These are phyloP conservation scores for Nigrospora osmanthi DNA, from an alignment of 2,329 filamentous ascomycete species.

Conservation along the genomic window DNA sequence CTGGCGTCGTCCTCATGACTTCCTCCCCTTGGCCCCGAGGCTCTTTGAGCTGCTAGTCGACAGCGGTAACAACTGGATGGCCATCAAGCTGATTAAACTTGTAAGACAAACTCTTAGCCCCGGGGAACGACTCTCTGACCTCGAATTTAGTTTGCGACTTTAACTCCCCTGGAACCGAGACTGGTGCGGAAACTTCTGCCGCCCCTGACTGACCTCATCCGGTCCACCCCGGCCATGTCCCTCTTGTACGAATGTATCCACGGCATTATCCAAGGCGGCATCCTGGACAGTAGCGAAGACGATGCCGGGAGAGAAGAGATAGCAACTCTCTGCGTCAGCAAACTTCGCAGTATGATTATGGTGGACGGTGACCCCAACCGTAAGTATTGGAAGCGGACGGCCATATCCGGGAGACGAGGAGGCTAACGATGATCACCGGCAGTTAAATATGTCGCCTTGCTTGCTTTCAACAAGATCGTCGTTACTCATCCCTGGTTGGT, in stretches of 20 bases:
- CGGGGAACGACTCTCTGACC: slow-evolving; percentile 12
- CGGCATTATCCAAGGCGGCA: slow-evolving; percentile 94
- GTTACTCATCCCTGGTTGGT: slow-evolving; percentile 81
- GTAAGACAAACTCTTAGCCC: slow-evolving; percentile 35
- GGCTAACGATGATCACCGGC: neutral
- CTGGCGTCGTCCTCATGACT: slow-evolving; percentile 89
- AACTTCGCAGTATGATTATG: slow-evolving; percentile 88
- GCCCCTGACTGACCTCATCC: slow-evolving; percentile 85
- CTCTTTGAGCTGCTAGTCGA: slow-evolving; percentile 89
- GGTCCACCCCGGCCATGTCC: slow-evolving; percentile 96
- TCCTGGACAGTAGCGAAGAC: slow-evolving; percentile 75
- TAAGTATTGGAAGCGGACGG: slow-evolving; percentile 36
- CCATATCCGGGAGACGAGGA: slow-evolving; percentile 6
- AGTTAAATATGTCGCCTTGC: slow-evolving; percentile 95
- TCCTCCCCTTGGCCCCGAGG: slow-evolving; percentile 82
- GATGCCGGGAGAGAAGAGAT: slow-evolving; percentile 82
- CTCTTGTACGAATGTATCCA: slow-evolving; percentile 97
- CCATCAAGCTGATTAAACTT: slow-evolving; percentile 97
- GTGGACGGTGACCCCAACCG: slow-evolving; percentile 89
- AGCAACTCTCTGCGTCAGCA: slow-evolving; percentile 83
- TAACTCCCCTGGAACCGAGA: slow-evolving; percentile 87
- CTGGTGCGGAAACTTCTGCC: slow-evolving; percentile 86
- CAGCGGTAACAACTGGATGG: slow-evolving; percentile 98
- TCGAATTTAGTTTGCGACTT: slow-evolving; percentile 70
- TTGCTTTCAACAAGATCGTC: slow-evolving; percentile 95